Evolutionary conservation across 2,329 filamentous ascomycete genomes (phyloP).

Genomic region (Aspergillus sp.): DNA sequence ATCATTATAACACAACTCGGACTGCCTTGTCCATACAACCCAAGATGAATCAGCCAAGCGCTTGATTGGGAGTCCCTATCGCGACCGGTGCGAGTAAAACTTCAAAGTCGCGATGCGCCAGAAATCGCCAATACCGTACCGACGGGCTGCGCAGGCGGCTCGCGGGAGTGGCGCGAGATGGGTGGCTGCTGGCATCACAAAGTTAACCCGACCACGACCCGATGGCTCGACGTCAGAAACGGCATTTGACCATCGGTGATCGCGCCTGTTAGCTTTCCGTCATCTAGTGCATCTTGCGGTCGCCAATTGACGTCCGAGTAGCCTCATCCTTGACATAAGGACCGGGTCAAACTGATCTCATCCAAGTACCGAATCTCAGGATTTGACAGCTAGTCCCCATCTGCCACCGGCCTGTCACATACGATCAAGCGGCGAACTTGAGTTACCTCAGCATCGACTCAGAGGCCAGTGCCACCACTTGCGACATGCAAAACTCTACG

Average conservation of each 20-base stretch:
- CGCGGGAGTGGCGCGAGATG: not conserved
- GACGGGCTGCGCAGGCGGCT: not conserved
- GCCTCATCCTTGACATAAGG: not conserved
- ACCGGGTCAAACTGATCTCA: not conserved
- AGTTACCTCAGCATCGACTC: not conserved
- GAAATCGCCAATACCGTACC: not conserved
- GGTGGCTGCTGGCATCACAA: no score
- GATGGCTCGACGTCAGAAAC: not conserved
- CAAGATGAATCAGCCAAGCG: not conserved
- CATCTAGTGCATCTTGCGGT: not conserved
- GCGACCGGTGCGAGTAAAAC: not conserved
- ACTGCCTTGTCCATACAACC: not conserved
- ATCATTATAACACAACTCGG: not conserved
- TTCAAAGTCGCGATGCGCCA: not conserved
- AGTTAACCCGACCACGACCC: not conserved
- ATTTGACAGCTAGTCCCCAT: no score
- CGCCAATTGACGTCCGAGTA: not conserved
- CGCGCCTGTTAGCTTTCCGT: no score
- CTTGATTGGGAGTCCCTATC: not conserved
- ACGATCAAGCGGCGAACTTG: not conserved
- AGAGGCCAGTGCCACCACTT: not conserved
- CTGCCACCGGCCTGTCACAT: not conserved
- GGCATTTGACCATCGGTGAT: not conserved
- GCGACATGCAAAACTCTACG: not conserved
- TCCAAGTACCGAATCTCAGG: not conserved